These are phyloP conservation scores for Lasiosphaeria ovina DNA, from an alignment of 495 filamentous ascomycete genomes.

Conservation along the genomic window DNA sequence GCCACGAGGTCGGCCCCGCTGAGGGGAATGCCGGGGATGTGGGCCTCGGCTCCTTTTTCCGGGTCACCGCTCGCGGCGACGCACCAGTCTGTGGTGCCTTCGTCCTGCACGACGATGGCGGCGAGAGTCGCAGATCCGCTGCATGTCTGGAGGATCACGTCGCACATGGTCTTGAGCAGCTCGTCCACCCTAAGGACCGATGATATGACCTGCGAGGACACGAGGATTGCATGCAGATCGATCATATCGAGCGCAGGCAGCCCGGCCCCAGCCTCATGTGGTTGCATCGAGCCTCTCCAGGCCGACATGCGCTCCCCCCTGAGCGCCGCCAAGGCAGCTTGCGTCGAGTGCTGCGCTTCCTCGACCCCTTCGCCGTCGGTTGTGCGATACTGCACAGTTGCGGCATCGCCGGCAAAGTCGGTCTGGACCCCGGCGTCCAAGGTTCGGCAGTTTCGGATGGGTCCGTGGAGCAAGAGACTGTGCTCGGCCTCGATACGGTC, in stretches of 20 bases:
- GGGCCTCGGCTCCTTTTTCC: conserved; percentile 61
- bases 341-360: conserved; percentile 51
- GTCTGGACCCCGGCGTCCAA: conserved; percentile 77
- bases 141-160: conserved; percentile 84
- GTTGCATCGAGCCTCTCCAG: conserved; percentile 54
- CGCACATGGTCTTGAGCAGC: conserved; percentile 82
- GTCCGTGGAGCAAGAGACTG: conserved; percentile 67
- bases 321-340: conserved; percentile 46
- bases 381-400: conserved; percentile 51
- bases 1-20: conserved; percentile 62
- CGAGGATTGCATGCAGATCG: conserved; percentile 80
- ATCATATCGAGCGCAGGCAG: conserved; percentile 72
- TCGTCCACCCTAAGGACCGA: conserved; percentile 83
- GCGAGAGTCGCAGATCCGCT: conserved; percentile 74
- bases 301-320: conserved; percentile 63
- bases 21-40: conserved; percentile 64
- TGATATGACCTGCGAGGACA: conserved; percentile 86
- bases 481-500: conserved; percentile 68
- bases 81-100: conserved; percentile 40
- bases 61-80: conserved; percentile 74
- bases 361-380: conserved; percentile 57
- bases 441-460: conserved; percentile 56
- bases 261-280: conserved; percentile 45
- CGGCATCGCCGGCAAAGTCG: conserved; percentile 59
- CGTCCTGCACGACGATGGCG: conserved; percentile 59